Base-by-base conservation (phyloP, 148 eudicot species). In the Heliosperma pusillum region DNA sequence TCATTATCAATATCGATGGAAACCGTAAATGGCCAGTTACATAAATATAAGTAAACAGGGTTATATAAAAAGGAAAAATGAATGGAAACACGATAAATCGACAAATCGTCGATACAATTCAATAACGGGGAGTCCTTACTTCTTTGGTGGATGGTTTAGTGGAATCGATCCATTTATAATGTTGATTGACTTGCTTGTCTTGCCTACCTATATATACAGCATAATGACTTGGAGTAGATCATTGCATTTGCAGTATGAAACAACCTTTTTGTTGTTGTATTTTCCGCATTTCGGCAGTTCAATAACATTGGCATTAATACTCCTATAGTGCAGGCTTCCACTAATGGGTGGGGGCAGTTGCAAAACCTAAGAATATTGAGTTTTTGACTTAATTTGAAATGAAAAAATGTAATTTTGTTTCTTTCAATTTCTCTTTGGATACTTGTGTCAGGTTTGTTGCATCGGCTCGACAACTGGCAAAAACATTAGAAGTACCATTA, bases 401-500 rank as follows among this genome's bases (percentile, higher is more conserved):
- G 55, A 50, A 50, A 50, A 50, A 3, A 55, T 56, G 19, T 7
- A 45, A 40, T 72, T 40, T 45, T 73, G 26, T 52, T 53, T 72
- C 5, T 44, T 3, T 16, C 10, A 60, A 64, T 30, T 67, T 42
- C 33, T 10, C 30, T 15, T 2, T 22, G n/a, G 15, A 44, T 52
- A 36, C 56, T 63, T 27, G 77, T 69, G 76, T 62, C 85, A 91
- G 92, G 89, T 88, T 88, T 82, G 87, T 89, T 73, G 82, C 90
- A n/a, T 88, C 92, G 55, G 93, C 92, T 70, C 86, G 86, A 66
- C 91, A 86, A 66, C 56, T 93, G 85, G 90, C 93, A 22, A 93
- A 93, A 87, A 85, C 93, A 9, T 71, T 93, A 87, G 96, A 93
- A 83, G 91, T 86, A 53, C 96, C 97, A 13, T 85, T 90, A 72